Conservation (phyloP, 441 rosid species). For the Gossypium davidsonii region DNA sequence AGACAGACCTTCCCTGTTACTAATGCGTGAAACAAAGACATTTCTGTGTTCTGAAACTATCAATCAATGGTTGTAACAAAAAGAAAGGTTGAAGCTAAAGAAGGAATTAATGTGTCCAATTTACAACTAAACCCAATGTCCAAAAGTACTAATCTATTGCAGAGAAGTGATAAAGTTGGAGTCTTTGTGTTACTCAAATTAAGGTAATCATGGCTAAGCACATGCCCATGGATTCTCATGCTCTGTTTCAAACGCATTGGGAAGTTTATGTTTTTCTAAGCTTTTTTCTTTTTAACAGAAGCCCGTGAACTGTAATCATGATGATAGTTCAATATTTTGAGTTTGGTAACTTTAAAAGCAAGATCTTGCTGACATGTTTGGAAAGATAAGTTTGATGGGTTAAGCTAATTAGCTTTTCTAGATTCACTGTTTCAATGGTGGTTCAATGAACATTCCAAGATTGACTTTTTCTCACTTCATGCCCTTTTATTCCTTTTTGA, state of each 20-base stretch:
- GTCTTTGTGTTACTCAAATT: neutral
- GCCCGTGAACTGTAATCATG: slow-evolving; percentile 15
- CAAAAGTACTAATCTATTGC: neutral
- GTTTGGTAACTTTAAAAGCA: slow-evolving; percentile 12
- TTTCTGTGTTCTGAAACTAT: neutral
- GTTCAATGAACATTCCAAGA: slow-evolving; percentile 19
- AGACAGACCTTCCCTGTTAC: too few species aligned
- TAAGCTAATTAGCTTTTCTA: neutral
- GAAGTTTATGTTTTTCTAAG: neutral
- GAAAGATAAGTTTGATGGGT: neutral
- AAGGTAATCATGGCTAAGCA: slow-evolving; percentile 22
- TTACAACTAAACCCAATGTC: neutral
- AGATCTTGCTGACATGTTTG: slow-evolving; percentile 16
- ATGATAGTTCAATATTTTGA: slow-evolving; percentile 11
- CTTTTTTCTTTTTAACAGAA: too few species aligned
- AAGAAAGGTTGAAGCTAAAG: neutral
- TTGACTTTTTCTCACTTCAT: neutral
- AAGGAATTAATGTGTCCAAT: neutral
- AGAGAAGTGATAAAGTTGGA: neutral
- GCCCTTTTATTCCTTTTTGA: neutral
- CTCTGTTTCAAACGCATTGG: slow-evolving; percentile 4
- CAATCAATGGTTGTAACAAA: neutral
- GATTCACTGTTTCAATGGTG: neutral
- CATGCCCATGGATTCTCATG: slow-evolving; percentile 23
- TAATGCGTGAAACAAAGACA: too few species aligned